phyloP scores from a whole-genome alignment of 495 filamentous ascomycete species.

The Staphylotrichum tortipilum region DNA sequence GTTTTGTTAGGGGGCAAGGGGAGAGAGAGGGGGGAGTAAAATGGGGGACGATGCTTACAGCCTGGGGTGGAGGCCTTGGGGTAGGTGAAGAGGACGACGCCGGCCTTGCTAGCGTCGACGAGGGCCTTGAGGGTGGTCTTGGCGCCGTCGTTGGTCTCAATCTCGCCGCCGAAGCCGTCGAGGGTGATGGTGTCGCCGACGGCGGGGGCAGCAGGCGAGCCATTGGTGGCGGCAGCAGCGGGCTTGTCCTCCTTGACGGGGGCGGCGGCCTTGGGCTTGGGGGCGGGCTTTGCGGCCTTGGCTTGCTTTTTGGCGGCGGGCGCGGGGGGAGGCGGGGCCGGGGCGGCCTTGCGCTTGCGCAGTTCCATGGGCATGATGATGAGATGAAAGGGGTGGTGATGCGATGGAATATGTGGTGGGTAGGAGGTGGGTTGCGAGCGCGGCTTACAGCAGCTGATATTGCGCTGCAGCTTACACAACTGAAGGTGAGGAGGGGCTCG shows the following conservation, averaged over 20 bases:
- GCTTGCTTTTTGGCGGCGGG: slow-evolving; percentile 46
- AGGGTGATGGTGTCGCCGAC: slow-evolving; percentile 51
- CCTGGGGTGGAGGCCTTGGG: slow-evolving; percentile 91
- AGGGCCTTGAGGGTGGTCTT: slow-evolving; percentile 70
- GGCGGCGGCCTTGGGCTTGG: slow-evolving; percentile 40
- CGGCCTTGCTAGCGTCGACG: slow-evolving; percentile 71
- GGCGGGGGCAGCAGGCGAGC: slow-evolving; percentile 28
- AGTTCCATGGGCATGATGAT: slow-evolving; percentile 52
- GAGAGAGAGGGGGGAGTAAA: not conserved
- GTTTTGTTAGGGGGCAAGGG: slow-evolving; percentile 7
- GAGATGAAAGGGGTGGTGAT: too few species aligned
- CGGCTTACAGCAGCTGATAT: slow-evolving; percentile 1
- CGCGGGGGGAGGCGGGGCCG: slow-evolving; percentile 45
- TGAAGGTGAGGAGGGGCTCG: not conserved
- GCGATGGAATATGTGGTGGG: too few species aligned
- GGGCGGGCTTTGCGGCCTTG: slow-evolving; percentile 20
- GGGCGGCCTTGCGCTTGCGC: slow-evolving; percentile 65
- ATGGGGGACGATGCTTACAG: slow-evolving; percentile 68
- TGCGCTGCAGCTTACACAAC: not conserved
- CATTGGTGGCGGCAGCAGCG: slow-evolving; percentile 11
- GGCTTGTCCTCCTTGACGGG: slow-evolving; percentile 28
- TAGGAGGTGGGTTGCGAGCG: slow-evolving; percentile 4
- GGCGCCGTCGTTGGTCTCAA: slow-evolving; percentile 74
- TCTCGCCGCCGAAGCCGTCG: slow-evolving; percentile 68
- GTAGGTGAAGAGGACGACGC: slow-evolving; percentile 90